These are phyloP conservation scores for Amphirosellinia nigrospora DNA, from an alignment of 495 filamentous ascomycete genomes.

Conservation along the genomic window DNA sequence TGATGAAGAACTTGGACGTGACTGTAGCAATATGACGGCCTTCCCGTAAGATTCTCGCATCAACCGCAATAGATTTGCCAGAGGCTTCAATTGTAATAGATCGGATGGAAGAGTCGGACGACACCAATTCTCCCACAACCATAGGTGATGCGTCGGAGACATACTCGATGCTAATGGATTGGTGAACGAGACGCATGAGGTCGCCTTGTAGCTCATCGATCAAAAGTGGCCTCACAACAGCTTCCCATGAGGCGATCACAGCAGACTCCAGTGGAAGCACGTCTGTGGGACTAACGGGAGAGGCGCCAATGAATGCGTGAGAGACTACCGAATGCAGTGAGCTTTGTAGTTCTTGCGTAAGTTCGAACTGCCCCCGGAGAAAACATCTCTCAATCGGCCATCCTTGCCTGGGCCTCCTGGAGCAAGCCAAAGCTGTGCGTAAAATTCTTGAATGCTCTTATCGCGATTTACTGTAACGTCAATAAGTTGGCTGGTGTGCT, in stretches of 20 bases:
- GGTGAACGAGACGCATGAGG: constrained; percentile 78
- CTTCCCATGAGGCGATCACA: constrained; percentile 89
- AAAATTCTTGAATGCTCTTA: constrained; percentile 83
- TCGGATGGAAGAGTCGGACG: constrained; percentile 83
- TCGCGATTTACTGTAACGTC: constrained; percentile 83
- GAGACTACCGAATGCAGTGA: constrained; percentile 91
- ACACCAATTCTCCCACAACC: constrained; percentile 79
- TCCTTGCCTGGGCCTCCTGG: constrained; percentile 74
- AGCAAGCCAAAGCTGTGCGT: constrained; percentile 83
- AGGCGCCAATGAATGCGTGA: constrained; percentile 84
- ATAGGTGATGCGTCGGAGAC: constrained; percentile 79
- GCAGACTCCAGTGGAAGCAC: constrained; percentile 91
- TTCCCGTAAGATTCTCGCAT: constrained; percentile 78
- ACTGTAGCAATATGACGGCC: constrained; percentile 82
- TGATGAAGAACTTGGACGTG: constrained; percentile 84
- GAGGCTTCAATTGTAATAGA: constrained; percentile 85
- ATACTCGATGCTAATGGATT: constrained; percentile 90
- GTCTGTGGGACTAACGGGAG: constrained; percentile 81
- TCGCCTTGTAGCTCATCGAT: constrained; percentile 82
- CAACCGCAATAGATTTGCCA: constrained; percentile 89
- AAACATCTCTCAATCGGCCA: constrained; percentile 71
- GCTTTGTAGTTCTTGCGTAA: constrained; percentile 67
- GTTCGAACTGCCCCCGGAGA: constrained; percentile 74
- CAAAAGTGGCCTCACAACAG: constrained; percentile 87
- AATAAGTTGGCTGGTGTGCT: constrained; percentile 79